phyloP scores from a whole-genome alignment of 2,329 filamentous ascomycete species.

The Rhexocercosporidium sp. region DNA sequence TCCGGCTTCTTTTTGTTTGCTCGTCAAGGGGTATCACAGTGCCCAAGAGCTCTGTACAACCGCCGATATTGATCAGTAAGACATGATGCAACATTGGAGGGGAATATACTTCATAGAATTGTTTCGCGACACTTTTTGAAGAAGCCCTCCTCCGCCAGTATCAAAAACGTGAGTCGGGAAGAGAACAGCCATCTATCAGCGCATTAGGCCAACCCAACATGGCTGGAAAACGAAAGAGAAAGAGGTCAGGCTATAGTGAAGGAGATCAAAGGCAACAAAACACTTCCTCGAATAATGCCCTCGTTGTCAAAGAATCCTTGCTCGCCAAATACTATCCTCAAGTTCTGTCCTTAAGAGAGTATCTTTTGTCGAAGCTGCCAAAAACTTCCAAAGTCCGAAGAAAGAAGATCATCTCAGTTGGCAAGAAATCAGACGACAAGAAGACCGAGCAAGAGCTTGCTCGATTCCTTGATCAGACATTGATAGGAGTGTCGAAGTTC shows the following conservation, averaged over 20 bases:
- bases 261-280: conserved; percentile 40
- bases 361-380: conserved; percentile 70
- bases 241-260: conserved; percentile 23
- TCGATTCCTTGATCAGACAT: conserved; percentile 39
- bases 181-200: neutral
- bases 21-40: neutral
- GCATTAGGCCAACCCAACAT: conserved; percentile 35
- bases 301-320: conserved; percentile 60
- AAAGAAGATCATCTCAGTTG: conserved; percentile 58
- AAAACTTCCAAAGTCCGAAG: conserved; percentile 66
- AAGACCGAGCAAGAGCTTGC: conserved; percentile 24
- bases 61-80: neutral
- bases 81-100: neutral
- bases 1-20: neutral
- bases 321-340: conserved; percentile 71
- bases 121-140: neutral
- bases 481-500: conserved; percentile 37
- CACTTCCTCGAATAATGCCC: conserved; percentile 21
- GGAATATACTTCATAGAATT: neutral
- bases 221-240: conserved; percentile 50
- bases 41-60: neutral
- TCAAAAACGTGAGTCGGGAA: neutral
- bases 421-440: conserved; percentile 23
- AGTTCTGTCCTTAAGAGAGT: conserved; percentile 71
- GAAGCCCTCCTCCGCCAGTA: neutral